Evolutionary conservation across 2,329 filamentous ascomycete species (phyloP), one percentile per base, ranked within the genome.

Genomic region (Graphium sp.): DNA sequence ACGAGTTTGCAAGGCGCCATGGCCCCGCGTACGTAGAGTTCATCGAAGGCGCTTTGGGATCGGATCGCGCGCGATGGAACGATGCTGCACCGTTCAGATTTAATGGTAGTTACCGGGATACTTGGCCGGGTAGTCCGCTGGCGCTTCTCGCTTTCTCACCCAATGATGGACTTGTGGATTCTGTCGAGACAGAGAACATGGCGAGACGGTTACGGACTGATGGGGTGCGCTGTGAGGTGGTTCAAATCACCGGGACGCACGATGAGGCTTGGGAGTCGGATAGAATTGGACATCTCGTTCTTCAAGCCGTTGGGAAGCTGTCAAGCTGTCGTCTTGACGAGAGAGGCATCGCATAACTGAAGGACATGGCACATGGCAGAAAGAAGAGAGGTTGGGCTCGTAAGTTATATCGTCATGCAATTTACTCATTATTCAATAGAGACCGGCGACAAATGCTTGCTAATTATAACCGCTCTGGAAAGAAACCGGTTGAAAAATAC

Each of bases 41-140:
- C 35, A 53, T 76, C 13, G 40, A 47, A 4, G 58, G 53, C 5
- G 74, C 75, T 2, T 81, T 82, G 47, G 74, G 76, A 0, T 32
- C 43, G 2, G 56, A 66, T 24, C 44, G 45, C 33, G 40, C 37
- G 17, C 41, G 32, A 1, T 81, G 74, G 74, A 50, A 55, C 30
- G 47, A 41, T 2, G 66, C 56, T 2, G 71, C 71, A 32, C 75
- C 76, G 0, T 56, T 57, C 9, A 47, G 43, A 28, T 59, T 52
- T 31, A 39, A 42, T 5, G 51, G 50, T 3, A 50, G 38, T 29
- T 71, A 60, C 41, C 45, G 40, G 16, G 42, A 48, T 24, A 47
- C 35, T 14, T 64, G 58, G 55, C 35, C 37, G 6, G 37, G 19
- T 18, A 38, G 36, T 32, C 43, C 41, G 24, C 35, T 56, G 18